Evolutionary conservation across 129 eudicot genomes (phyloP).

Genomic region (Sambucus nigra): DNA sequence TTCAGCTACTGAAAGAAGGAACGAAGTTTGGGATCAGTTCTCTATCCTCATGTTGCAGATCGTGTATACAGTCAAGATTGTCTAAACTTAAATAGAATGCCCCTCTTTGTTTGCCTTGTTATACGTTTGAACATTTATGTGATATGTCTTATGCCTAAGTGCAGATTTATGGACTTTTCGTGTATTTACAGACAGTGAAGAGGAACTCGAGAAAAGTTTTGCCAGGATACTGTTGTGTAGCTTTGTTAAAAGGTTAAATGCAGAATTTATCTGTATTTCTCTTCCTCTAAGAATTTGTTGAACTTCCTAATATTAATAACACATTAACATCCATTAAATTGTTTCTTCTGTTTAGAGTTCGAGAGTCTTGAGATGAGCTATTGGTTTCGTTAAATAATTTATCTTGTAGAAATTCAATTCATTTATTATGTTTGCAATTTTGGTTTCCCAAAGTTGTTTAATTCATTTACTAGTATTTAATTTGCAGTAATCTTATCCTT

Average conservation of each 20-base stretch:
- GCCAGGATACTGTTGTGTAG: background rate
- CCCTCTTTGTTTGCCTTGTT: background rate
- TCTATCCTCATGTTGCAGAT: background rate
- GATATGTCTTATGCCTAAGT: background rate
- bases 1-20: background rate
- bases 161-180: background rate
- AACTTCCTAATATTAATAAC: background rate
- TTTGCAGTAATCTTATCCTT: no score
- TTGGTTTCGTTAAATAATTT: no score
- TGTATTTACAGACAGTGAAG: background rate
- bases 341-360: background rate
- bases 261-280: background rate
- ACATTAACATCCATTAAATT: background rate
- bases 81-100: background rate
- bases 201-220: background rate
- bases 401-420: no score
- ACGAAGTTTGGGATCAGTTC: background rate
- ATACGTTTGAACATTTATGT: constrained; percentile 1
- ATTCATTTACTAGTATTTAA: no score
- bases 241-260: background rate
- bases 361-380: no score
- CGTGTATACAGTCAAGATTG: background rate
- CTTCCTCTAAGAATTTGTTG: background rate
- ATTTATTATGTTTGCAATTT: no score
- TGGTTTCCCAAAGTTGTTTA: no score